These are phyloP conservation scores for Neurospora crassa DNA, from an alignment of 2,329 filamentous ascomycete genomes.

Conservation along the genomic window DNA sequence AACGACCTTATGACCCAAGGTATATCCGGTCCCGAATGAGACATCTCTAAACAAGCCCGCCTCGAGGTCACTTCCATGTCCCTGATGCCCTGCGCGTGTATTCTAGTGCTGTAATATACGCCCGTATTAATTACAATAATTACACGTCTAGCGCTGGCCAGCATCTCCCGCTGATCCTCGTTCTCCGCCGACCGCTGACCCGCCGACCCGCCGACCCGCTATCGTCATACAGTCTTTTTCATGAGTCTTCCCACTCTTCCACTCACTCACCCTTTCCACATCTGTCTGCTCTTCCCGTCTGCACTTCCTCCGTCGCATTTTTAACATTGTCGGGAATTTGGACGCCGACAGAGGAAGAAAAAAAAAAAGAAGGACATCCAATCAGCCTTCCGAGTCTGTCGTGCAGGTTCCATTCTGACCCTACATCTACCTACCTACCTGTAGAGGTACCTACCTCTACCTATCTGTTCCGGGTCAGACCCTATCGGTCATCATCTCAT, in stretches of 20 bases:
- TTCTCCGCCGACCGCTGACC: background rate
- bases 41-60: background rate
- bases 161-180: background rate
- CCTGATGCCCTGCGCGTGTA: background rate
- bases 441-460: too few relatives aligned
- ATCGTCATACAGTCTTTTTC: constrained; percentile 1
- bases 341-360: background rate
- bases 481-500: background rate
- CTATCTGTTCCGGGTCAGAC: background rate
- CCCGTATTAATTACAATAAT: background rate
- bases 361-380: background rate
- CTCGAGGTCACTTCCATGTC: background rate
- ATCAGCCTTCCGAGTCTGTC: background rate
- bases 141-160: background rate
- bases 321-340: background rate
- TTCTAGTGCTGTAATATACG: background rate
- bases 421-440: background rate
- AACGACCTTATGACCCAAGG: background rate
- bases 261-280: background rate
- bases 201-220: background rate
- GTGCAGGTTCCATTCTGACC: background rate
- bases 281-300: background rate
- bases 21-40: background rate
- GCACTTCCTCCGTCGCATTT: background rate
- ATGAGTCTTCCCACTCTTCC: background rate